Evolutionary conservation across 2,329 filamentous ascomycete species (phyloP).

Genomic region (Drechslera avenae): DNA sequence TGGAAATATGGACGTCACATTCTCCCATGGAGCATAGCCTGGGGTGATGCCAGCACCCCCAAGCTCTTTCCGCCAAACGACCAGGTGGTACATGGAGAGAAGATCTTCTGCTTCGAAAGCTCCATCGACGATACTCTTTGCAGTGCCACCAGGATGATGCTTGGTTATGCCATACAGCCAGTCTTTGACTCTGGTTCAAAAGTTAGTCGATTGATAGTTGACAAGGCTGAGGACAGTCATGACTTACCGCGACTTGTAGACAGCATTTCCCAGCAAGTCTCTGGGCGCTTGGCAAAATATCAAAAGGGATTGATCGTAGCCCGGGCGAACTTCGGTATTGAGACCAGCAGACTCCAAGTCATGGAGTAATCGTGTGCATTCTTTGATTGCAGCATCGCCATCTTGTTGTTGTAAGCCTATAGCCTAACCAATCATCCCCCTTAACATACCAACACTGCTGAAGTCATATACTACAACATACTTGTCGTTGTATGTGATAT

Average conservation of each 20-base stretch:
- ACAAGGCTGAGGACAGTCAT: background rate
- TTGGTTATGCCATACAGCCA: constrained; percentile 80
- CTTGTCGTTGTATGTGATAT: constrained; percentile 40
- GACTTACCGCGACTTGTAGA: constrained; percentile 39
- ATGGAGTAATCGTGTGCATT: constrained; percentile 29
- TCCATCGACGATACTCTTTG: constrained; percentile 57
- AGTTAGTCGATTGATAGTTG: background rate
- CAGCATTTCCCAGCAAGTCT: constrained; percentile 25
- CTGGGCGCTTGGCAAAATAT: background rate
- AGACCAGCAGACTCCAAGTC: constrained; percentile 37
- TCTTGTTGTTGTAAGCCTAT: constrained; percentile 20
- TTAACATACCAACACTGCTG: constrained; percentile 29
- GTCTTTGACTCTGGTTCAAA: constrained; percentile 69
- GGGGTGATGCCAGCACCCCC: constrained; percentile 81
- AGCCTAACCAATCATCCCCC: background rate
- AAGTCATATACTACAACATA: constrained; percentile 43
- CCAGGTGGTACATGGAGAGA: constrained; percentile 75
- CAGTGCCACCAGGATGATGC: constrained; percentile 59
- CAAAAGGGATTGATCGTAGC: constrained; percentile 38
- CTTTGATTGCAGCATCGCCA: constrained; percentile 22
- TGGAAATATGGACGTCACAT: constrained; percentile 75
- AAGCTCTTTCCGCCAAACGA: constrained; percentile 73
- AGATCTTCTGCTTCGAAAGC: constrained; percentile 79
- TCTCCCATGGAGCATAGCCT: constrained; percentile 70
- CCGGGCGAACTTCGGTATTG: constrained; percentile 39